A percentile compares a stretch with the other conserved stretches of the same genome.
phyloP scores from a whole-genome alignment of 148 eudicot genomes.

The Limonium bicolor region DNA sequence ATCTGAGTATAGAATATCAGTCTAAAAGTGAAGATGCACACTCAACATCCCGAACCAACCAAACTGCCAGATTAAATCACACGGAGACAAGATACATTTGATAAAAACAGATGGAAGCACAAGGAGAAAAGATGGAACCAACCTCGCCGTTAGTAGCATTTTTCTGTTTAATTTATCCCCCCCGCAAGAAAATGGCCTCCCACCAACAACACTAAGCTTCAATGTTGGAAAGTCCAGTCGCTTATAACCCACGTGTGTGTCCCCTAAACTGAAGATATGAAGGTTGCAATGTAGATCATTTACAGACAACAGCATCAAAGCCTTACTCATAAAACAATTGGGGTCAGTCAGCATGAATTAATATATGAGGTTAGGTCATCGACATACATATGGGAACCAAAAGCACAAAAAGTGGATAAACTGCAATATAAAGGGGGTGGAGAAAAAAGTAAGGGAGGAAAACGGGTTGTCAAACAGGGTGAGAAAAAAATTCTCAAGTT shows the following conservation, averaged over 20 bases:
- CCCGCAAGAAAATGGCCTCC: slow-evolving; percentile 85
- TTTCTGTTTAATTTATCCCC: slow-evolving; percentile 42
- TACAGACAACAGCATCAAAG: too few relatives aligned
- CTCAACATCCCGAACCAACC: not conserved
- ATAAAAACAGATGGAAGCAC: not conserved
- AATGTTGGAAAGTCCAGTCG: slow-evolving; percentile 50
- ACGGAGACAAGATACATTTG: not conserved
- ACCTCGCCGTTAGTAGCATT: slow-evolving; percentile 60
- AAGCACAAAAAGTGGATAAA: too few relatives aligned
- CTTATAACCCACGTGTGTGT: slow-evolving; percentile 65
- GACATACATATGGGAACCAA: too few relatives aligned
- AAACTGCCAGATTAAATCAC: not conserved
- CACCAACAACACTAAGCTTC: slow-evolving; percentile 85
- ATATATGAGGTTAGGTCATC: too few relatives aligned
- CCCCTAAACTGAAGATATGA: slow-evolving; percentile 49
- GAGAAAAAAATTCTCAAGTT: too few relatives aligned
- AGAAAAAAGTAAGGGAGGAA: too few relatives aligned
- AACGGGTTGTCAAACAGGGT: too few relatives aligned
- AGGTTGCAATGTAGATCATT: not conserved
- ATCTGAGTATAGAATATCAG: too few relatives aligned
- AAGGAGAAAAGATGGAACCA: not conserved
- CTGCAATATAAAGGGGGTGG: too few relatives aligned
- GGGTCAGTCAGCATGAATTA: too few relatives aligned
- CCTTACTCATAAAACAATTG: too few relatives aligned
- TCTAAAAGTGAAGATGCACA: too few relatives aligned